These are phyloP conservation scores for Ophiosphaerella narmari DNA, from an alignment of 2,329 filamentous ascomycete genomes.

Conservation along the genomic window DNA sequence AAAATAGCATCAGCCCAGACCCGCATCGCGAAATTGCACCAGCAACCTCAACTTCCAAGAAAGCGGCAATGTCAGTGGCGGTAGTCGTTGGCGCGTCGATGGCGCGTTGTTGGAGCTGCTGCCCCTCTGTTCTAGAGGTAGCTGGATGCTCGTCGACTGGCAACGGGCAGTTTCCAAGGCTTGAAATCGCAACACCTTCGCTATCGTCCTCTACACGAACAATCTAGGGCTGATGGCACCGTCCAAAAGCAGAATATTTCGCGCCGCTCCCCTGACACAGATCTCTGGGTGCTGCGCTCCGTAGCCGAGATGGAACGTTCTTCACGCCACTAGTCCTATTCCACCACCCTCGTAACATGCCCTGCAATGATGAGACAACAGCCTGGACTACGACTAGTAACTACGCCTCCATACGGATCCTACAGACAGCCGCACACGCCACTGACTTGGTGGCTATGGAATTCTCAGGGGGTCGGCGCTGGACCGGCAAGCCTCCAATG, in stretches of 20 bases:
- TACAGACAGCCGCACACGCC: constrained; percentile 11
- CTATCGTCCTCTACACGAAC: not conserved
- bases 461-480: not conserved
- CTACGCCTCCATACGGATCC: constrained; percentile 6
- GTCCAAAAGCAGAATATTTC: constrained; percentile 1
- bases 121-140: not conserved
- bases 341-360: constrained; percentile 4
- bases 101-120: not conserved
- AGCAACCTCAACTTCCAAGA: too few relatives aligned
- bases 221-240: not conserved
- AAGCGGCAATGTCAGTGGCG: not conserved
- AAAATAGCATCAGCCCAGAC: not conserved
- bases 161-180: not conserved
- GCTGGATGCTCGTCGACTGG: not conserved
- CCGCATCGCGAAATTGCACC: not conserved
- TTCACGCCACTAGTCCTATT: constrained; percentile 8
- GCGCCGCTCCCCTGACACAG: constrained; percentile 14
- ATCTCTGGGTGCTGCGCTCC: constrained; percentile 2
- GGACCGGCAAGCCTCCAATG: not conserved
- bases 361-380: constrained; percentile 15
- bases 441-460: not conserved
- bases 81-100: not conserved
- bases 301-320: constrained; percentile 8
- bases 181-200: not conserved
- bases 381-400: not conserved